phyloP scores from a whole-genome alignment of 305 asterid genomes.

The Fraxinus ornus region DNA sequence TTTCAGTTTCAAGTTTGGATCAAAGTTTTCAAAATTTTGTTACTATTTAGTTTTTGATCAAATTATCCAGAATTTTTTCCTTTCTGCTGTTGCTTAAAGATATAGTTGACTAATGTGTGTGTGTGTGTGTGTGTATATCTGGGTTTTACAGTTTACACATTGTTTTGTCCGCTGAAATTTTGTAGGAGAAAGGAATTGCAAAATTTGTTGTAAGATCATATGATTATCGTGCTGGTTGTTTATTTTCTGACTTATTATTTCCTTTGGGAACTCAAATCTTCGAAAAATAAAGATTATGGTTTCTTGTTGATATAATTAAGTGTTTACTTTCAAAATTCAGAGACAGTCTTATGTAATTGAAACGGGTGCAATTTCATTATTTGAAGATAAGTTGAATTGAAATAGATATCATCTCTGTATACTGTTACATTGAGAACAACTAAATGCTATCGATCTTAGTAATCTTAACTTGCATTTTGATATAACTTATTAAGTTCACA shows the following conservation, averaged over 20 bases:
- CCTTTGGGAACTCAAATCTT: not conserved
- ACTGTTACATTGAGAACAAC: slow-evolving; percentile 1
- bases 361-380: not conserved
- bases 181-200: slow-evolving; percentile 19
- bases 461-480: not conserved
- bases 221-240: not conserved
- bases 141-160: slow-evolving; percentile 20
- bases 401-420: slow-evolving; percentile 4
- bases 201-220: slow-evolving; percentile 12
- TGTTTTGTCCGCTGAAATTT: slow-evolving; percentile 26
- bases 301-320: not conserved
- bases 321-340: not conserved
- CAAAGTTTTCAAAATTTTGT: not conserved
- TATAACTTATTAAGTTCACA: not conserved
- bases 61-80: not conserved
- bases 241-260: not conserved
- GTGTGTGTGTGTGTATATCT: no score
- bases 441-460: not conserved
- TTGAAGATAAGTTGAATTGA: slow-evolving; percentile 2
- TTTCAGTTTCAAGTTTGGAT: slow-evolving; percentile 16
- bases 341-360: not conserved
- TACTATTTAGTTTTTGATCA: not conserved
- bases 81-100: slow-evolving; percentile 11
- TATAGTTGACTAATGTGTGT: not conserved
- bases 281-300: not conserved